Percentiles rank a stretch among this genome's conserved stretches.
Evolutionary conservation across 331 rosid genomes (phyloP).

Genomic region (Cucumis variabilis): DNA sequence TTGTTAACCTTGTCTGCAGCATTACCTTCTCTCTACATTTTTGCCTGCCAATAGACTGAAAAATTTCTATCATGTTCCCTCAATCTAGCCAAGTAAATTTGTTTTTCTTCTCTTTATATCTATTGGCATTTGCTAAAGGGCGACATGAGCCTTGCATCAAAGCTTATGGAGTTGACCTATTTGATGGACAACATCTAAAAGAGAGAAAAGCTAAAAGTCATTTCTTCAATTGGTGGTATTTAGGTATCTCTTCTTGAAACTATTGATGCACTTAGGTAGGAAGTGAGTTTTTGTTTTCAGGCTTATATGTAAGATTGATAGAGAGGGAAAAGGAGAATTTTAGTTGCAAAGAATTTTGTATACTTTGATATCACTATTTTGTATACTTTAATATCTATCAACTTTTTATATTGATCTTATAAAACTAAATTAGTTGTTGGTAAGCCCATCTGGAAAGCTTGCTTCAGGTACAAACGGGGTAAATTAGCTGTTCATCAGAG

Average conservation of each 20-base stretch:
- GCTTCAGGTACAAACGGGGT: slow-evolving; percentile 87
- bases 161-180: neutral
- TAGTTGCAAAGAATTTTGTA: too few species aligned
- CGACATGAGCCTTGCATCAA: neutral
- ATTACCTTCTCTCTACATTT: neutral
- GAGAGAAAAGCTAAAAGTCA: neutral
- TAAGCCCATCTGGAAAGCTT: slow-evolving; percentile 85
- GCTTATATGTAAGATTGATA: too few species aligned
- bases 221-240: neutral
- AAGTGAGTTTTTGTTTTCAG: too few species aligned
- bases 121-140: neutral
- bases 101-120: neutral
- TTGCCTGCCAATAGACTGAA: neutral
- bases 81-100: neutral
- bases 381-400: too few species aligned
- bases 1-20: neutral
- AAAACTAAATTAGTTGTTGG: too few species aligned
- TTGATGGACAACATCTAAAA: neutral
- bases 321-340: too few species aligned
- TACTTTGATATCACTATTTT: too few species aligned
- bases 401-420: too few species aligned
- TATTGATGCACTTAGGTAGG: too few species aligned
- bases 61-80: neutral
- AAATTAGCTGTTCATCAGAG: slow-evolving; percentile 31
- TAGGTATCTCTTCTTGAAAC: neutral